Base-by-base conservation (phyloP, 345 rosid species). In the Kernera saxatilis region DNA sequence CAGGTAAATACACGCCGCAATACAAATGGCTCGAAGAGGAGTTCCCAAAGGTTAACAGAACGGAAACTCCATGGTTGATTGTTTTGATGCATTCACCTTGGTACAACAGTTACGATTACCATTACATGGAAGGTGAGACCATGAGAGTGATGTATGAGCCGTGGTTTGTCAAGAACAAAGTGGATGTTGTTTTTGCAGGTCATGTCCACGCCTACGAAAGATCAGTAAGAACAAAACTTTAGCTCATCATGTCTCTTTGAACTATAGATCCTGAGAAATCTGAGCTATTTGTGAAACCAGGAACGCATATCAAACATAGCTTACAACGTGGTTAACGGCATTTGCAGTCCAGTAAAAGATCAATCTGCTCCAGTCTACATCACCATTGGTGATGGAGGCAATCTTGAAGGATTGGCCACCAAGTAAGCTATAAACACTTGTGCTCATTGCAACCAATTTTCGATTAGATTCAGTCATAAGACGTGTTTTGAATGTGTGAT, bases 201-300 rank as follows among this genome's bases (percentile, higher is more conserved):
- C 97, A 93, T 8, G 98, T 93, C 61, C 98, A 93, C 29, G 98
- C 89, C 61, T 93, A 93, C 29, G 98, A 93, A 76, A 79, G 98
- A 84, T 86, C 97, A 4, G 98, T 90, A 85, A 87, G 98, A 6
- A 33, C 15, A 37, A 8, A 39, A 58, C 55, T 21, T 57, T 8
- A 4, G 11, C 26, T 66, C 50, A 5, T 59, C 6, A 5, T 21
- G 15, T 27, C 29, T 35, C 56, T 9, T 64, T 19, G 17, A 51
- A 60, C n/a, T 40, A 22, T 40, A 33, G 32, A 51, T 51, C 0
- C 23, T 67, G 19, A 68, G 12, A 59, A 30, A 33, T 19, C 1
- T 11, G 13, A 32, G 48, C 8, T 54, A 27, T 55, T 11, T 70
- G 57, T 70, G 53, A 40, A 45, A 65, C n/a, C 76, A 93, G 96